phyloP scores from a whole-genome alignment of 2,329 filamentous ascomycete species.

The Alternaria brassicicola region DNA sequence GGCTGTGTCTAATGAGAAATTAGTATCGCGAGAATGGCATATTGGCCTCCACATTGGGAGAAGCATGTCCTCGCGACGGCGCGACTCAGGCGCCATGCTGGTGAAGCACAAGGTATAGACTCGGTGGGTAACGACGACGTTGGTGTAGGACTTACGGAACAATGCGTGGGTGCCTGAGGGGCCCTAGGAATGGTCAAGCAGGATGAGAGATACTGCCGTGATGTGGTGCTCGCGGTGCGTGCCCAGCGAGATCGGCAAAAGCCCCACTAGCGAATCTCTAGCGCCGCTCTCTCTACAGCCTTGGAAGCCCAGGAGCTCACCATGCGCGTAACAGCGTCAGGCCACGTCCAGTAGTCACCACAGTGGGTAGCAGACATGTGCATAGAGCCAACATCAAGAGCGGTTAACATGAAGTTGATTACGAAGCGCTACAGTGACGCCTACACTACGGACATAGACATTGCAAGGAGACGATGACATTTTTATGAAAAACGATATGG shows the following conservation, averaged over 20 bases:
- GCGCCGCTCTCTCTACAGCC: background rate
- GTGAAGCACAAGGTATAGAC: background rate
- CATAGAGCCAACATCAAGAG: background rate
- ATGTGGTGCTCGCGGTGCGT: constrained; percentile 24
- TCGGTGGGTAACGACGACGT: background rate
- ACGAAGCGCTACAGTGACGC: background rate
- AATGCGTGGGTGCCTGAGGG: constrained; percentile 15
- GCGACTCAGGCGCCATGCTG: background rate
- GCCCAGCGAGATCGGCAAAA: background rate
- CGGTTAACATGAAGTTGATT: background rate
- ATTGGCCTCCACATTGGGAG: constrained; percentile 4
- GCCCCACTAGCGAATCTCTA: background rate
- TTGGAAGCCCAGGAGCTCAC: no score
- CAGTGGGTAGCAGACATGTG: background rate
- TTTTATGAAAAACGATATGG: background rate
- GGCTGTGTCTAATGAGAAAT: background rate
- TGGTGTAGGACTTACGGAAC: constrained; percentile 19
- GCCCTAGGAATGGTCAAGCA: constrained; percentile 20
- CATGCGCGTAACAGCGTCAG: no score
- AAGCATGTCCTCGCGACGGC: background rate
- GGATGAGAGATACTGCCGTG: constrained; percentile 33
- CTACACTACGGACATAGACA: background rate
- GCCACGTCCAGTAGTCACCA: background rate
- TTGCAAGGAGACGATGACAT: constrained; percentile 2
- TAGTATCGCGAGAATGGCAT: constrained; percentile 7